Evolutionary conservation across 108 stramenopile species (phyloP).

Genomic region (Seminavis robusta): DNA sequence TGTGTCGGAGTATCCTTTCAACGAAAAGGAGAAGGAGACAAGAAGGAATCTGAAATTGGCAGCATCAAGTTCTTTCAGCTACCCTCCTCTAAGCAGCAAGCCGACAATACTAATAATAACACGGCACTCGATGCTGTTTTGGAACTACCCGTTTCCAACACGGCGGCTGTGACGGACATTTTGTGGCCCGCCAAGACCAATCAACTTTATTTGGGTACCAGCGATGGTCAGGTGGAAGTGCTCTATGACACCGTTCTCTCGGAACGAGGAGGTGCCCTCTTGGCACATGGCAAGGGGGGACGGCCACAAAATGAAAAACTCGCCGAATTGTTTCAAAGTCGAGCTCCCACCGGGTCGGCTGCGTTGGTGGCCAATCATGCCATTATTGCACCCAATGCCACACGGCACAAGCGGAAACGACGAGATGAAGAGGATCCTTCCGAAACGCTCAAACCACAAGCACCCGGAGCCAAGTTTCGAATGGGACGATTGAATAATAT

Average conservation of each 20-base stretch:
- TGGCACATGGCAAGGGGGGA: constrained; percentile 38
- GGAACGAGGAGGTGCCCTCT: constrained; percentile 73
- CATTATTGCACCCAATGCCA: too few species aligned
- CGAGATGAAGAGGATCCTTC: too few species aligned
- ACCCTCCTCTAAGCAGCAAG: constrained; percentile 13
- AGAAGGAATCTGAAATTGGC: constrained; percentile 11
- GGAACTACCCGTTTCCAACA: neutral
- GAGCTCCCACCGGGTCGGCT: constrained; percentile 72
- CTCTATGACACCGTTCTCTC: constrained; percentile 51
- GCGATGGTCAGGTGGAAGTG: constrained; percentile 55
- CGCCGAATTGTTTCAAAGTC: constrained; percentile 55
- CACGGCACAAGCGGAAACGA: too few species aligned
- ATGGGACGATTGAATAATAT: too few species aligned
- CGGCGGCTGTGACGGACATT: constrained; percentile 11
- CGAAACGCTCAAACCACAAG: too few species aligned
- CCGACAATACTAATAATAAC: neutral
- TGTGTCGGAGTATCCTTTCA: constrained; percentile 57
- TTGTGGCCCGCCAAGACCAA: constrained; percentile 80
- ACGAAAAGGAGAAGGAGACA: constrained; percentile 12
- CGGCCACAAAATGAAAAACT: constrained; percentile 58
- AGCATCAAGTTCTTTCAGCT: constrained; percentile 37
- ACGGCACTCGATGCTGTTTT: constrained; percentile 2
- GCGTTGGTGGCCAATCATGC: too few species aligned
- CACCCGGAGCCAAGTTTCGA: too few species aligned
- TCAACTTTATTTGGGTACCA: constrained; percentile 72